Conservation (phyloP, 192 early-diverging fungal genomes). For the Helicostylum pulchrum region DNA sequence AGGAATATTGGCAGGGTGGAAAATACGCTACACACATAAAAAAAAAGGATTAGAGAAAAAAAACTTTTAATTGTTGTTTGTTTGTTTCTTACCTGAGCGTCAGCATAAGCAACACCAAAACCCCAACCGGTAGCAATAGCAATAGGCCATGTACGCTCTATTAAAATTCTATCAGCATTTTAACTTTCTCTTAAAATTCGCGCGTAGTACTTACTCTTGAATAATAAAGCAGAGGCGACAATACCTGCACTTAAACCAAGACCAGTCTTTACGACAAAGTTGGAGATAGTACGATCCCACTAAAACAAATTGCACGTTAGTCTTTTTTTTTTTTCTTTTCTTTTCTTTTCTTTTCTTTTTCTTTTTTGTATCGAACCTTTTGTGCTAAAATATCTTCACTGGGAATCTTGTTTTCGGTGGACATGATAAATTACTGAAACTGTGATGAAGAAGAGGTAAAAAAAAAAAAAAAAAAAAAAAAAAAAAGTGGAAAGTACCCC, state of each 20-base stretch:
- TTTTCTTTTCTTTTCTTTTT: neutral
- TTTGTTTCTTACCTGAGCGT: conserved; percentile 54
- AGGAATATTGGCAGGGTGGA: conserved; percentile 52
- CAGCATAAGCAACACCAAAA: conserved; percentile 76
- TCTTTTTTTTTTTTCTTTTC: neutral
- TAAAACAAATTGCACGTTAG: conserved; percentile 31
- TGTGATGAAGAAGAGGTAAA: neutral
- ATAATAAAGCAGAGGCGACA: conserved; percentile 82
- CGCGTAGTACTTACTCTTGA: too few relatives aligned
- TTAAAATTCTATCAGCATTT: too few relatives aligned
- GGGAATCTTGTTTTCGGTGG: conserved; percentile 38
- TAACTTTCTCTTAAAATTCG: too few relatives aligned
- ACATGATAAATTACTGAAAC: conserved; percentile 8
- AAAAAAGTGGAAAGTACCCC: neutral
- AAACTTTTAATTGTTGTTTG: neutral
- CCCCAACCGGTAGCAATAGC: conserved; percentile 79
- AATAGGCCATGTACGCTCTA: conserved; percentile 84
- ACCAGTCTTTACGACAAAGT: conserved; percentile 78
- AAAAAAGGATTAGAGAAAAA: neutral
- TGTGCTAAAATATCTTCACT: conserved; percentile 62
- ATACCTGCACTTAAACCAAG: conserved; percentile 82
- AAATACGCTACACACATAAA: conserved; percentile 43
- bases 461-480: conserved; percentile 10
- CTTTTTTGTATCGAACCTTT: too few relatives aligned
- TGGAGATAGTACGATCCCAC: conserved; percentile 85